Conservation (phyloP, 1,284 basidiomycete genomes). For the Dichomitus squalens region DNA sequence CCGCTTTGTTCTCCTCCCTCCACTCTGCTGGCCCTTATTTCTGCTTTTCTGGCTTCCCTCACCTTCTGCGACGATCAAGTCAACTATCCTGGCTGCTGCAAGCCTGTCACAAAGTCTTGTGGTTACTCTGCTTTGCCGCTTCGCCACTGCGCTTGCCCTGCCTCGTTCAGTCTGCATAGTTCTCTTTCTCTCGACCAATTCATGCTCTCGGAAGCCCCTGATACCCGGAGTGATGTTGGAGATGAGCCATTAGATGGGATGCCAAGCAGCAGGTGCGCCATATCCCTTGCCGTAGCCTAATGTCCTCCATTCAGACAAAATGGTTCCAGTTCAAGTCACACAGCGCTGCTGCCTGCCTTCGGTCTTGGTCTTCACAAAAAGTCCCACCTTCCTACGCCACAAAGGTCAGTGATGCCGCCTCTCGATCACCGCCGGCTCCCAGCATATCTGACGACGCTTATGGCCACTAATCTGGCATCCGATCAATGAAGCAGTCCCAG, state of each 20-base stretch:
- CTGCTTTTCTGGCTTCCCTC: not conserved
- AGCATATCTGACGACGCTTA: not conserved
- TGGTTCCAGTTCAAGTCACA: conserved; percentile 5
- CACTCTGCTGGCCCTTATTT: not conserved
- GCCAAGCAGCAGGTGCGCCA: conserved; percentile 11
- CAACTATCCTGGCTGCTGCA: not conserved
- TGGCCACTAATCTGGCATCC: not conserved
- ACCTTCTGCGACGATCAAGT: not conserved
- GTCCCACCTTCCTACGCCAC: conserved; percentile 63
- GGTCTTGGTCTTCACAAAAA: conserved; percentile 18
- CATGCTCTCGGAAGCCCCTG: conserved; percentile 13
- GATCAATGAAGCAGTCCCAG: conserved; percentile 43
- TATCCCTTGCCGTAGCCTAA: not conserved
- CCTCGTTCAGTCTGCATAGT: not conserved
- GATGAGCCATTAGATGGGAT: conserved; percentile 1
- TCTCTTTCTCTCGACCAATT: not conserved
- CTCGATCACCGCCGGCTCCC: not conserved
- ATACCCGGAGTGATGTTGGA: not conserved
- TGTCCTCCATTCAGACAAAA: not conserved
- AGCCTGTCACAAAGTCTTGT: not conserved
- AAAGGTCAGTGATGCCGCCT: conserved; percentile 46
- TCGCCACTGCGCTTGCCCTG: not conserved
- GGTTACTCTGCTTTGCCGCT: not conserved
- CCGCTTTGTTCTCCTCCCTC: not conserved
- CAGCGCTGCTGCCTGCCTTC: conserved; percentile 24